phyloP scores from a whole-genome alignment of 805 yeast species.

The Sugiyamaella lignohabitans region DNA sequence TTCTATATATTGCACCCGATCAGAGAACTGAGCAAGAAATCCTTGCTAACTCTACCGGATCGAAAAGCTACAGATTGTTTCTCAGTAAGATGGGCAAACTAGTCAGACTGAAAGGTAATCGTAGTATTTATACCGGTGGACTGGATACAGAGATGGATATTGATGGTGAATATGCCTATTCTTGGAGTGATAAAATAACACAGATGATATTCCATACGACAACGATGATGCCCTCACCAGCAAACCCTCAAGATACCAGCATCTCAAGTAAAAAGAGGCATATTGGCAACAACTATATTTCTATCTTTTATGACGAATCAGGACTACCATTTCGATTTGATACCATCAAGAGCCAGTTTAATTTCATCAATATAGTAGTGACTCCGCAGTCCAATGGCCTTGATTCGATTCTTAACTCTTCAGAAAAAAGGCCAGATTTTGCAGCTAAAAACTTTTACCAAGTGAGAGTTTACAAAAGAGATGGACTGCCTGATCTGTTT shows the following conservation, averaged over 20 bases:
- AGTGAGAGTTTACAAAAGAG: constrained; percentile 57
- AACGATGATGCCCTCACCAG: constrained; percentile 64
- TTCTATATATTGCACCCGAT: constrained; percentile 63
- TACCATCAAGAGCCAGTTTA: constrained; percentile 69
- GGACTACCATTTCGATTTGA: constrained; percentile 62
- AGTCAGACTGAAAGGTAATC: constrained; percentile 50
- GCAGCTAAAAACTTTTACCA: constrained; percentile 35
- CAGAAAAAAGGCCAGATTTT: not conserved
- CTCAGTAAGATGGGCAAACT: constrained; percentile 53
- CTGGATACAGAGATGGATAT: constrained; percentile 59
- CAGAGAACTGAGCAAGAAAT: constrained; percentile 62
- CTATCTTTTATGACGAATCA: constrained; percentile 74
- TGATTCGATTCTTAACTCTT: not conserved
- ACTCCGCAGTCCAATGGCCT: constrained; percentile 46
- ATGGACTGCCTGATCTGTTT: constrained; percentile 70
- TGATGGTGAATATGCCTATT: constrained; percentile 71
- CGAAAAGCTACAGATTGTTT: constrained; percentile 54
- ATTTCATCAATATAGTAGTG: constrained; percentile 72
- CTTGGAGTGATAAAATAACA: constrained; percentile 63
- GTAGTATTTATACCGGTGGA: constrained; percentile 65
- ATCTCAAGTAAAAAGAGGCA: constrained; percentile 66
- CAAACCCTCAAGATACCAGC: constrained; percentile 35
- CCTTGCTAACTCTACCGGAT: constrained; percentile 57
- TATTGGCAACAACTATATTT: constrained; percentile 80
- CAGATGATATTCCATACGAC: constrained; percentile 75